phyloP scores from a whole-genome alignment of 495 filamentous ascomycete genomes.

The Penicillium cataractarum region DNA sequence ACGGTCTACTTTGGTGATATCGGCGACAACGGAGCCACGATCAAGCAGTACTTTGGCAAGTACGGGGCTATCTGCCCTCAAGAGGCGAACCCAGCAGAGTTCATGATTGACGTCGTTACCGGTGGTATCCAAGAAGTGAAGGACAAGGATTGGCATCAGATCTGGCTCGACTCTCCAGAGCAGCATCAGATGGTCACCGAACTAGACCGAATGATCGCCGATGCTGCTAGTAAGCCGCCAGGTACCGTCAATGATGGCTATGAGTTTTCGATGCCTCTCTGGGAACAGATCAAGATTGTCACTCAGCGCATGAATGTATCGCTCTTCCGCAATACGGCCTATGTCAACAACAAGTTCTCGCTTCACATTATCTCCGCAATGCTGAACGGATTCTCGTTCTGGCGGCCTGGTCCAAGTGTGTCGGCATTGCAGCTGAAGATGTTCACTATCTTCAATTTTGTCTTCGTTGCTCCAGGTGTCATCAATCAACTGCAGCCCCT shows the following conservation, averaged over 20 bases:
- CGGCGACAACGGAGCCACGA: conserved; percentile 52
- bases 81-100: conserved; percentile 82
- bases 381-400: conserved; percentile 48
- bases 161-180: conserved; percentile 64
- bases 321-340: conserved; percentile 63
- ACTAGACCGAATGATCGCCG: conserved; percentile 55
- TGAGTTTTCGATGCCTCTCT: conserved; percentile 62
- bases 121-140: conserved; percentile 33
- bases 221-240: conserved; percentile 37
- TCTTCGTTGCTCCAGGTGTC: conserved; percentile 53
- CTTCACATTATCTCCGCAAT: conserved; percentile 38
- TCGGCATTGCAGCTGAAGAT: conserved; percentile 31
- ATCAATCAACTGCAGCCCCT: conserved; percentile 55
- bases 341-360: conserved; percentile 65
- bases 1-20: conserved; percentile 72
- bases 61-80: conserved; percentile 73
- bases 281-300: conserved; percentile 57
- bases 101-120: conserved; percentile 84
- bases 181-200: conserved; percentile 48
- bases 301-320: conserved; percentile 59
- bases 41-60: conserved; percentile 73
- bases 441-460: conserved; percentile 54
- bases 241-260: conserved; percentile 37
- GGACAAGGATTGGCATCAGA: conserved; percentile 61
- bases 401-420: conserved; percentile 35